A percentile compares a stretch with the other conserved stretches of the same genome.
phyloP scores from a whole-genome alignment of 2,329 filamentous ascomycete species.

The Magnaporthiopsis incrustans region DNA sequence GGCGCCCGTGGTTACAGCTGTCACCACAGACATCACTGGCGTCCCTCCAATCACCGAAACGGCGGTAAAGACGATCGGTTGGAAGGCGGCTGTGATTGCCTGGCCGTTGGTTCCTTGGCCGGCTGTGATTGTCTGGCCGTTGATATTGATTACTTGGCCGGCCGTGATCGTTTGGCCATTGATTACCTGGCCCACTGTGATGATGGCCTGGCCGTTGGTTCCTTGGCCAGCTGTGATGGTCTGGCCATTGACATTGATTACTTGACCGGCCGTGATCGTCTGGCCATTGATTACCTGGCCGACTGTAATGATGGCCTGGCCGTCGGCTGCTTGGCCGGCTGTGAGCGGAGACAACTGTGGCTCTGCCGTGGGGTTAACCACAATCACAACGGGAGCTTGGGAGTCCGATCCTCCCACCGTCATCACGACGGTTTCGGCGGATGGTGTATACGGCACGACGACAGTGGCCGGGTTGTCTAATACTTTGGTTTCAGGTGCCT shows the following conservation, averaged over 20 bases:
- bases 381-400: not conserved
- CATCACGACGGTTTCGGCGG: not conserved
- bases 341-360: not conserved
- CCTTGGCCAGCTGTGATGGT: no score
- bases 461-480: not conserved
- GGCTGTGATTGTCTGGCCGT: no score
- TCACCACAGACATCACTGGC: constrained; percentile 10
- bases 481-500: not conserved
- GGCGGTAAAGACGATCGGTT: constrained; percentile 13
- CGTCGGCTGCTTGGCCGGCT: constrained; percentile 7
- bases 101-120: no score
- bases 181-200: no score
- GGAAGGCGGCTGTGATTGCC: constrained; percentile 10
- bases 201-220: not conserved
- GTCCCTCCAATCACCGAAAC: constrained; percentile 13
- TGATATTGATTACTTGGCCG: no score
- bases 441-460: not conserved
- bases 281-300: no score
- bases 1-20: constrained; percentile 17
- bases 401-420: not conserved
- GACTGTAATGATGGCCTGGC: not conserved
- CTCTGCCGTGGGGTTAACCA: not conserved
- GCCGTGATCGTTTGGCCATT: no score
- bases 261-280: no score
- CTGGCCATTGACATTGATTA: no score